Conservation (phyloP, 2,329 filamentous ascomycete species). For the Microsporum canis region DNA sequence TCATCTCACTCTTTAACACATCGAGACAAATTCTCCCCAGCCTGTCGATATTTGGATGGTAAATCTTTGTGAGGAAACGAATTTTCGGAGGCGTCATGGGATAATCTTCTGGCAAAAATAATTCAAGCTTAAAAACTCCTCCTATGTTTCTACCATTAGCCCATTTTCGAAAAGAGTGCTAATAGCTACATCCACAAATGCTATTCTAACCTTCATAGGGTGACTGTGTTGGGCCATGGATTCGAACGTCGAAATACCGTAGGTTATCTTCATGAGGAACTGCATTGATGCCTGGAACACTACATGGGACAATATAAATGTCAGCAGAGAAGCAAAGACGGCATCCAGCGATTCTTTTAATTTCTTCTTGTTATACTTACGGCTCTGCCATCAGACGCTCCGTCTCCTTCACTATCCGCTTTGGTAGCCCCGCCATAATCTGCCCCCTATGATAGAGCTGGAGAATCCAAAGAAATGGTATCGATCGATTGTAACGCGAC, state of each 20-base stretch:
- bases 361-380: conserved; percentile 43
- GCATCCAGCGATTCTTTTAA: not conserved
- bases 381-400: conserved; percentile 94
- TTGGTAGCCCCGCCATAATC: conserved; percentile 60
- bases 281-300: conserved; percentile 91
- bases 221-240: conserved; percentile 81
- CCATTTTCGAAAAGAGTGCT: conserved; percentile 2
- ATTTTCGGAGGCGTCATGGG: conserved; percentile 99
- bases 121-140: conserved; percentile 90
- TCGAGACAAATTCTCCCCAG: conserved; percentile 94
- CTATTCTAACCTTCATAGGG: conserved; percentile 70
- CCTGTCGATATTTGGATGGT: conserved; percentile 98
- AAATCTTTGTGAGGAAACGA: conserved; percentile 96
- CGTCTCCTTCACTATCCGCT: conserved; percentile 97
- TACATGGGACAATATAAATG: conserved; percentile 28
- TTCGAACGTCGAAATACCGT: conserved; percentile 95
- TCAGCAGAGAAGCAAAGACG: conserved; percentile 1
- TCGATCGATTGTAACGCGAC: not conserved
- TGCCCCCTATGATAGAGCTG: not conserved
- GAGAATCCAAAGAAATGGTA: not conserved
- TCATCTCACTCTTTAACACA: conserved; percentile 75
- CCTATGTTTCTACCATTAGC: conserved; percentile 31
- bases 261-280: conserved; percentile 95
- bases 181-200: not conserved
- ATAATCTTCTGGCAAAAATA: conserved; percentile 97